A percentile compares a stretch with the other conserved stretches of the same genome.
Evolutionary conservation across 768 basidiomycete species (phyloP).

Genomic region (Hortiboletus flavorubellus): DNA sequence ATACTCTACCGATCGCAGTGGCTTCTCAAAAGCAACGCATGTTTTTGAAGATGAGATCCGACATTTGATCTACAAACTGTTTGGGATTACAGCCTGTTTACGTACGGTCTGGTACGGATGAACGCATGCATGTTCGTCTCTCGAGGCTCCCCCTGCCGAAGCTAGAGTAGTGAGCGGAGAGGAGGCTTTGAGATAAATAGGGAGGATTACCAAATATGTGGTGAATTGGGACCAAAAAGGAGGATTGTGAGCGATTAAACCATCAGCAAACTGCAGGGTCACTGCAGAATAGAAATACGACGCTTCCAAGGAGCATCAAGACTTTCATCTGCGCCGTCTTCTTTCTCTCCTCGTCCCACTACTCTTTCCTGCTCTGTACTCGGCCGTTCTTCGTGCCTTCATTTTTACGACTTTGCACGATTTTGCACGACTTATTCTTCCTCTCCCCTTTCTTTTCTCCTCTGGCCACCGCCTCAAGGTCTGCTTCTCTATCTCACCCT

Average conservation of each 20-base stretch:
- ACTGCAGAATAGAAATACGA: slow-evolving; percentile 34
- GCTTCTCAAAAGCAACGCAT: background rate
- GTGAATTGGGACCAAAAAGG: slow-evolving; percentile 17
- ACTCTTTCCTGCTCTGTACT: slow-evolving; percentile 24
- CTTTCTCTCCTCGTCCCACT: slow-evolving; percentile 25
- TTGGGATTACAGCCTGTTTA: slow-evolving; percentile 1
- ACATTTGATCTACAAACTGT: background rate
- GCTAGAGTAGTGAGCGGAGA: background rate
- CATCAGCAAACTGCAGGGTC: slow-evolving; percentile 24
- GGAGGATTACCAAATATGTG: slow-evolving; percentile 3
- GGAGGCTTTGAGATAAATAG: slow-evolving; percentile 2
- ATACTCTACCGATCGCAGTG: background rate
- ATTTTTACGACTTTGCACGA: slow-evolving; percentile 66
- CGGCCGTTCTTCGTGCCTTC: slow-evolving; percentile 32
- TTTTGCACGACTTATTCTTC: slow-evolving; percentile 60
- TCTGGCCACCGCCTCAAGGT: slow-evolving; percentile 26
- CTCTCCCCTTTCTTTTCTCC: slow-evolving; percentile 39
- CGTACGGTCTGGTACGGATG: background rate
- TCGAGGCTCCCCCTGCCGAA: too few relatives aligned
- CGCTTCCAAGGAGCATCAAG: slow-evolving; percentile 29
- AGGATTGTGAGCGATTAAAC: slow-evolving; percentile 11
- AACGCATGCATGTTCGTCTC: too few relatives aligned
- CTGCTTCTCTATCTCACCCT: slow-evolving; percentile 23
- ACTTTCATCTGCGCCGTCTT: slow-evolving; percentile 34
- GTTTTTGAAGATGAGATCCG: background rate